Conservation (phyloP, 1,139 yeast species). For the Wickerhamomyces sp. region DNA sequence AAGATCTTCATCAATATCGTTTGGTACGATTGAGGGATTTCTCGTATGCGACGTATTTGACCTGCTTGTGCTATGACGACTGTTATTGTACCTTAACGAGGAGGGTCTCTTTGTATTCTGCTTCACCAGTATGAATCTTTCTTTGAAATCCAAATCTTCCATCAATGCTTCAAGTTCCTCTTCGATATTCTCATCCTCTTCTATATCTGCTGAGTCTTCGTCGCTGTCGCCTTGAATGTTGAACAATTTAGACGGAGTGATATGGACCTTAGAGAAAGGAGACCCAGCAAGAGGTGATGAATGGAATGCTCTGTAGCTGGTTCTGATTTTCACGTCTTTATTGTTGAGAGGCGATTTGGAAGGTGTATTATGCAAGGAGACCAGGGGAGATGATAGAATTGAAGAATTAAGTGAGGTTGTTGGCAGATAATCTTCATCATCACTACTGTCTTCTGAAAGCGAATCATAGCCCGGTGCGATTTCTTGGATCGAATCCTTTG, state of each 20-base stretch:
- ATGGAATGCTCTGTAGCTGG: background rate
- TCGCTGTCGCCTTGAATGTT: background rate
- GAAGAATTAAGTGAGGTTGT: constrained; percentile 10
- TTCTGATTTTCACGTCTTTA: background rate
- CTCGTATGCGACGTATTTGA: constrained; percentile 1
- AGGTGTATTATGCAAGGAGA: constrained; percentile 10
- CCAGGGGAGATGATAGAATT: constrained; percentile 7
- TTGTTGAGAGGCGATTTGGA: constrained; percentile 10
- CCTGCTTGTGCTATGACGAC: background rate
- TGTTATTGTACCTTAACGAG: background rate
- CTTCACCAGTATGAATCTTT: constrained; percentile 15
- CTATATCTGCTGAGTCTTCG: background rate
- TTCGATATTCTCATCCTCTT: background rate
- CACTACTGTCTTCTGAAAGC: constrained; percentile 11
- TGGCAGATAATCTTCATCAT: constrained; percentile 8
- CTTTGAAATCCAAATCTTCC: constrained; percentile 20
- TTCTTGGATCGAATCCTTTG: constrained; percentile 13
- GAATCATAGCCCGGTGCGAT: constrained; percentile 25
- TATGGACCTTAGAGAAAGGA: constrained; percentile 1
- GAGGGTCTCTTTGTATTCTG: background rate
- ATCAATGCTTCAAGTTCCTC: constrained; percentile 18
- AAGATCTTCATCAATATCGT: background rate
- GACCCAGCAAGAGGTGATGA: constrained; percentile 13
- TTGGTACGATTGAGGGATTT: too few species aligned
- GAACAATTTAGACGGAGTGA: background rate